Evolutionary conservation across 371 early-diverging fungal species (phyloP).

Genomic region (Circinella umbellata): DNA sequence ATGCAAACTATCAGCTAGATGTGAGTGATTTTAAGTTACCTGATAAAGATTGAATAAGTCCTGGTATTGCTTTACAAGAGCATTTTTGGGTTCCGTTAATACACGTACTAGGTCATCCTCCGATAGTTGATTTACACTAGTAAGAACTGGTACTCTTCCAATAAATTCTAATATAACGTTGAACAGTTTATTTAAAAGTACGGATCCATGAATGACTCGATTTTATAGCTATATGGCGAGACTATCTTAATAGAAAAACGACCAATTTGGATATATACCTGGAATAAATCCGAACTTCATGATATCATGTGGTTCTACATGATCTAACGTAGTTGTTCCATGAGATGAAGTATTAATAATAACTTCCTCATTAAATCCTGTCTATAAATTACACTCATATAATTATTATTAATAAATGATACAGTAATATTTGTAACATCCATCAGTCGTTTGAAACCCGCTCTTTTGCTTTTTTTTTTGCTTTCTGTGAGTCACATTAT

Average conservation of each 20-base stretch:
- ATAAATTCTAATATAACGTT: slow-evolving; percentile 62
- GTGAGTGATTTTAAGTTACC: slow-evolving; percentile 26
- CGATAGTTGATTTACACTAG: slow-evolving; percentile 65
- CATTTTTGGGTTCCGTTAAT: slow-evolving; percentile 78
- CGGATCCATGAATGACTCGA: too few species aligned
- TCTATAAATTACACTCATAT: background rate
- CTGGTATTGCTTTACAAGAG: slow-evolving; percentile 77
- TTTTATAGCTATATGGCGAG: too few species aligned
- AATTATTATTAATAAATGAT: background rate
- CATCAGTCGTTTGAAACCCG: too few species aligned
- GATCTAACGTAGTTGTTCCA: slow-evolving; percentile 44
- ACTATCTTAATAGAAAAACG: too few species aligned
- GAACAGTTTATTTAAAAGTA: too few species aligned
- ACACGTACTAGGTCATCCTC: slow-evolving; percentile 70
- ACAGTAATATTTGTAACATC: background rate
- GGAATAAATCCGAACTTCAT: slow-evolving; percentile 85
- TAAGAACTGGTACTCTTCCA: slow-evolving; percentile 80
- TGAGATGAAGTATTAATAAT: background rate
- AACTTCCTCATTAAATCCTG: slow-evolving; percentile 1
- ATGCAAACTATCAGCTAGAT: background rate
- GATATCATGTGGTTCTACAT: slow-evolving; percentile 76
- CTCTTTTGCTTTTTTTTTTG: too few species aligned
- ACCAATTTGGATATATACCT: too few species aligned
- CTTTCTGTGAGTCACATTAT: too few species aligned
- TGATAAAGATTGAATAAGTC: slow-evolving; percentile 66